A percentile compares a stretch with the other conserved stretches of the same genome.
Conservation (phyloP, 75 land plant species). For the Pseudotsuga menziesii region DNA sequence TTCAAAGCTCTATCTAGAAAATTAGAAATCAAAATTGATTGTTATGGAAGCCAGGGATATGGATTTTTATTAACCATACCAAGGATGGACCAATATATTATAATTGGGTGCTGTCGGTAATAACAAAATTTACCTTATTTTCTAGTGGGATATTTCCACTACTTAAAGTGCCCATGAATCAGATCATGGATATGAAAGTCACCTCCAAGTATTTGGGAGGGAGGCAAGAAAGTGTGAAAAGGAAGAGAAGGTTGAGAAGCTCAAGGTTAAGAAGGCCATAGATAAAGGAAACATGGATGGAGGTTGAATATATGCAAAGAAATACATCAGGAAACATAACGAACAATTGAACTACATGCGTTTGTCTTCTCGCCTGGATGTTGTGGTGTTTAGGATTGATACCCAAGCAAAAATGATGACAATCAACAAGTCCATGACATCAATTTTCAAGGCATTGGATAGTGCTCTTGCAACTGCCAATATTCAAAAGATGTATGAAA, state of each 20-base stretch:
- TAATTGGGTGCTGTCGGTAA: too few relatives aligned
- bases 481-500: conserved; percentile 52
- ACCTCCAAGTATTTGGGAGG: conserved; percentile 72
- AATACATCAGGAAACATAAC: conserved; percentile 76
- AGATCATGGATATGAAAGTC: conserved; percentile 84
- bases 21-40: too few relatives aligned
- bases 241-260: conserved; percentile 91
- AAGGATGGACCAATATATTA: too few relatives aligned
- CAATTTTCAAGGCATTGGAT: conserved; percentile 69
- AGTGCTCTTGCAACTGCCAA: conserved; percentile 55
- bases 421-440: conserved; percentile 64
- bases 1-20: too few relatives aligned
- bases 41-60: too few relatives aligned
- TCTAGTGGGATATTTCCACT: too few relatives aligned
- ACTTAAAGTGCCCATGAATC: too few relatives aligned
- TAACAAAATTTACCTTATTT: too few relatives aligned
- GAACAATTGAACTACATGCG: conserved; percentile 97
- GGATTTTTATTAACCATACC: too few relatives aligned
- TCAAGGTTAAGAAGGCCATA: conserved; percentile 91
- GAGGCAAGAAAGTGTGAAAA: conserved; percentile 84
- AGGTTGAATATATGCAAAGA: conserved; percentile 87
- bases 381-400: conserved; percentile 80
- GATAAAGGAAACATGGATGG: conserved; percentile 98
- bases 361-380: conserved; percentile 82
- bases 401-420: conserved; percentile 76